These are phyloP conservation scores for Mycena rosella DNA, from an alignment of 768 basidiomycete species.

Conservation along the genomic window DNA sequence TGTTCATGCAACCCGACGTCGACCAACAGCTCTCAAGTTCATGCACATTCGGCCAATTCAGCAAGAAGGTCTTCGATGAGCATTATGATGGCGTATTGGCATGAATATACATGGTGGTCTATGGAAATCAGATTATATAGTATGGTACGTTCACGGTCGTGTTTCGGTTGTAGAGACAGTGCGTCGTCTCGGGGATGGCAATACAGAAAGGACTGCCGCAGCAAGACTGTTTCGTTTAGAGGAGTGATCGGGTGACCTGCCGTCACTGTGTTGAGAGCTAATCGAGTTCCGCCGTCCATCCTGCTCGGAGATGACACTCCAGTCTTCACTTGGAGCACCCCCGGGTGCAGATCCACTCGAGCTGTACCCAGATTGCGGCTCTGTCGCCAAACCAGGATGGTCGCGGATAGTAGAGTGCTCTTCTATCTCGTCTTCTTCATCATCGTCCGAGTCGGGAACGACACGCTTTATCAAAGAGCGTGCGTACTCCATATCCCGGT, in stretches of 20 bases:
- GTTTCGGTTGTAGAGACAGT: constrained; percentile 50
- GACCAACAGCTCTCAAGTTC: constrained; percentile 76
- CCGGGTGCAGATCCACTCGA: constrained; percentile 65
- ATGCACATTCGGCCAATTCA: constrained; percentile 92
- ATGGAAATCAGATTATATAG: constrained; percentile 33
- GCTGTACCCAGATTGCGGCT: constrained; percentile 64
- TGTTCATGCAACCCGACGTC: constrained; percentile 92
- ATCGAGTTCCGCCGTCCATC: constrained; percentile 72
- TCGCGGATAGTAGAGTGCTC: constrained; percentile 56
- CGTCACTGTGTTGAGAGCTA: constrained; percentile 62
- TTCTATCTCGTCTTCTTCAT: constrained; percentile 47
- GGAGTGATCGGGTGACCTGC: constrained; percentile 45
- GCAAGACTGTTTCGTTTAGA: constrained; percentile 74
- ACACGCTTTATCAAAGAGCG: constrained; percentile 83
- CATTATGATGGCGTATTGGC: constrained; percentile 55
- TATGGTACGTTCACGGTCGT: constrained; percentile 31
- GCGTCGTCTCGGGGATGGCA: constrained; percentile 62
- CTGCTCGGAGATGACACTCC: constrained; percentile 88
- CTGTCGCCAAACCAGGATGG: constrained; percentile 43
- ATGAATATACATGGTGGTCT: constrained; percentile 39
- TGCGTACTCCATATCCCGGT: constrained; percentile 96
- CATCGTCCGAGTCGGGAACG: constrained; percentile 46
- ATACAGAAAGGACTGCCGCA: constrained; percentile 70
- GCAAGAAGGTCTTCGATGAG: constrained; percentile 80
- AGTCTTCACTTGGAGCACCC: constrained; percentile 79